Evolutionary conservation across 345 rosid genomes (phyloP).

Genomic region (Eucalyptus microcorys): DNA sequence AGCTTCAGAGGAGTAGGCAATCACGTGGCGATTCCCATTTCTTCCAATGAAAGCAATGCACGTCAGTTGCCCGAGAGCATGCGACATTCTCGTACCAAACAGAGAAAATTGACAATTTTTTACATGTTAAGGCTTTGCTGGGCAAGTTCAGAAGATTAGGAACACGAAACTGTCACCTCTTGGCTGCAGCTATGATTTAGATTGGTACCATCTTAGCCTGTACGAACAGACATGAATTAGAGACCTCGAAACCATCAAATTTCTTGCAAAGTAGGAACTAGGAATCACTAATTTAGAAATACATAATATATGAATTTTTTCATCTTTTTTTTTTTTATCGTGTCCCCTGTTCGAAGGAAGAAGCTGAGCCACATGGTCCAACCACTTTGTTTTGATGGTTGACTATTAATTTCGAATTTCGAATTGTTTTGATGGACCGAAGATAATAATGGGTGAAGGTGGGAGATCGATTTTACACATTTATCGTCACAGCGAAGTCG

Average conservation of each 20-base stretch:
- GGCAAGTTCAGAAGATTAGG: neutral
- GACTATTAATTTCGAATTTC: neutral
- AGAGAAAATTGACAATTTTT: neutral
- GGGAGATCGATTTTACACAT: neutral
- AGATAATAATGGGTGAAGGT: neutral
- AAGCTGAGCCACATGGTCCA: neutral
- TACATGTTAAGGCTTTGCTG: neutral
- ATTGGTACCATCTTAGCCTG: neutral
- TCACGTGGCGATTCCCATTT: neutral
- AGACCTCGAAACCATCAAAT: neutral
- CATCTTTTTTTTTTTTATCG: neutral
- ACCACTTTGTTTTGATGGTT: neutral
- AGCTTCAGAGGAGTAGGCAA: neutral
- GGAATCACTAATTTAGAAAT: neutral
- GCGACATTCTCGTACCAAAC: neutral
- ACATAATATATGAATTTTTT: neutral
- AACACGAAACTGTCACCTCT: neutral
- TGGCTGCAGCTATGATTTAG: neutral
- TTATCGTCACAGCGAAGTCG: neutral
- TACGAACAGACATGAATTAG: neutral
- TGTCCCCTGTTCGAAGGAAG: neutral
- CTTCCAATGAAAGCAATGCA: neutral
- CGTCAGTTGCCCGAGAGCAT: neutral
- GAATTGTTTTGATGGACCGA: neutral
- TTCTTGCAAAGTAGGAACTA: neutral